These are phyloP conservation scores for Vicia sativa DNA, from an alignment of 306 rosid species.

Conservation along the genomic window DNA sequence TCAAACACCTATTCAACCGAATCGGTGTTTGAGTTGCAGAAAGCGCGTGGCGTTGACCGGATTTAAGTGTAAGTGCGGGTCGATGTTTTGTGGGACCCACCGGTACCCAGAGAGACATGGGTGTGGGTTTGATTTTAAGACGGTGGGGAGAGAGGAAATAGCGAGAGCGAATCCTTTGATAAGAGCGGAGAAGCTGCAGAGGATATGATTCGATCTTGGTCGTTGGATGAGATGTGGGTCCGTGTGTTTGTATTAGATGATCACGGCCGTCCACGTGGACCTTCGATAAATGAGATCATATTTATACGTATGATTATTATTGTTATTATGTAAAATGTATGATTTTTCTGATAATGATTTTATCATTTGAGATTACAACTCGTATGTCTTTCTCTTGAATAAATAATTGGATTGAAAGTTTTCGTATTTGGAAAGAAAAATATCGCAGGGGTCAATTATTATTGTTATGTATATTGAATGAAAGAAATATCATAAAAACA, in stretches of 20 bases:
- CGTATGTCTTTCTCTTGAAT: slow-evolving; percentile 30
- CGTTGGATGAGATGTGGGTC: slow-evolving; percentile 23
- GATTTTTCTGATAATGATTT: slow-evolving; percentile 21
- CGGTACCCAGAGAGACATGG: slow-evolving; percentile 89
- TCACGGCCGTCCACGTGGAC: slow-evolving; percentile 26
- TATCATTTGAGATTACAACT: not conserved
- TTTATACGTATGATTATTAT: not conserved
- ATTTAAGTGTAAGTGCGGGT: slow-evolving; percentile 80
- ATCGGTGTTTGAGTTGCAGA: slow-evolving; percentile 66
- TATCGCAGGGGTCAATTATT: no score
- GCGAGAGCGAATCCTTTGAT: slow-evolving; percentile 81
- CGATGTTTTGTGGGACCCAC: slow-evolving; percentile 81
- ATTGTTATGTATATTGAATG: no score
- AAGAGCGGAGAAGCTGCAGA: slow-evolving; percentile 70
- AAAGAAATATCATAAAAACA: no score
- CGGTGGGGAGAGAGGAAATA: slow-evolving; percentile 78
- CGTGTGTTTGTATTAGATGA: slow-evolving; percentile 4
- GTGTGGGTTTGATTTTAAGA: slow-evolving; percentile 81
- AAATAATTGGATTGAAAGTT: no score
- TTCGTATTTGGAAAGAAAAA: no score
- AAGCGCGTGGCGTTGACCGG: slow-evolving; percentile 84
- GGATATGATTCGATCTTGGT: slow-evolving; percentile 49
- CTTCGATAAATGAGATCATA: not conserved
- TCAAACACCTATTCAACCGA: no score
- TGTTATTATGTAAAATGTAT: not conserved